Evolutionary conservation across 1,284 basidiomycete species (phyloP).

Genomic region (Ganoderma boninense): DNA sequence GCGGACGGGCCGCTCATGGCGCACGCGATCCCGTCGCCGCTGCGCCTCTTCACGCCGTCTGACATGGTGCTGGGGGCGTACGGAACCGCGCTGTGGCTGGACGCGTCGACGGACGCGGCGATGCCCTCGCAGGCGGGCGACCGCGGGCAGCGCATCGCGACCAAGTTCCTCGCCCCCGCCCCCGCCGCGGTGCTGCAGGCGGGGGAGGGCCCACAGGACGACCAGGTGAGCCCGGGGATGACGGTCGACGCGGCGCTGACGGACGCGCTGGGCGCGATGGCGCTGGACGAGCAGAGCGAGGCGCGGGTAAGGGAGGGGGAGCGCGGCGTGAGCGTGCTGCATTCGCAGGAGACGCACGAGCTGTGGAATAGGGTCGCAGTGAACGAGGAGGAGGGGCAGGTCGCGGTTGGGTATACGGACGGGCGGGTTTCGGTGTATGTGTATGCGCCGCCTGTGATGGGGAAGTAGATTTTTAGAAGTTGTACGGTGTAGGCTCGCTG

Average conservation of each 20-base stretch:
- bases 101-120: constrained; percentile 60
- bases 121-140: constrained; percentile 48
- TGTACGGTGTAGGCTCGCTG: not conserved
- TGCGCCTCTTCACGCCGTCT: constrained; percentile 64
- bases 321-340: constrained; percentile 51
- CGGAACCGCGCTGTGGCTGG: constrained; percentile 72
- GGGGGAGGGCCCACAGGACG: constrained; percentile 15
- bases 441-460: constrained; percentile 22
- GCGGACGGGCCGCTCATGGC: constrained; percentile 27
- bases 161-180: constrained; percentile 41
- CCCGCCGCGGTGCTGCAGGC: constrained; percentile 2
- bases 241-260: constrained; percentile 11
- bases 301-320: constrained; percentile 36
- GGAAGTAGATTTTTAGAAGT: not conserved
- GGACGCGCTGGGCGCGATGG: constrained; percentile 21
- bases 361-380: constrained; percentile 62
- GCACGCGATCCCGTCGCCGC: constrained; percentile 62
- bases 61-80: constrained; percentile 63
- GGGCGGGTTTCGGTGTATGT: constrained; percentile 57
- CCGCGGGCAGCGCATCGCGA: constrained; percentile 66
- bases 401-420: constrained; percentile 60
- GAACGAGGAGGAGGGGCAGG: constrained; percentile 65
- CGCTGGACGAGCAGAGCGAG: constrained; percentile 33
- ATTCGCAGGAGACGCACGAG: constrained; percentile 50
- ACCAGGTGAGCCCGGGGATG: constrained; percentile 24